Conservation (phyloP, 140 eudicot species). For the Anethum foeniculum region DNA sequence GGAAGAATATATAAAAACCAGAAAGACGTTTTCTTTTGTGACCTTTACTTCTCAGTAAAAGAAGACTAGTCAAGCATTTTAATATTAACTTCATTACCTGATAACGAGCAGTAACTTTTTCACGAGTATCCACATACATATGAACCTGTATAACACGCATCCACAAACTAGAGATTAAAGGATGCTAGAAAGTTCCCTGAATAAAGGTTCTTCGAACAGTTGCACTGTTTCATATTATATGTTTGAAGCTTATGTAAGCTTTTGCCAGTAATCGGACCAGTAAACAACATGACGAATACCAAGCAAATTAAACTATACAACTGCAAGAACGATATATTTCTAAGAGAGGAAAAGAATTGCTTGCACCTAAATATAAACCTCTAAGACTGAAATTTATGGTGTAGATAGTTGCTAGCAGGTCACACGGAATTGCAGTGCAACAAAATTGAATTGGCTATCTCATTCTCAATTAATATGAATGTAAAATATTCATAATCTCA, state of each 20-base stretch:
- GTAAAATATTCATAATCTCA: too few relatives aligned
- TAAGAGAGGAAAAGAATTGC: background rate
- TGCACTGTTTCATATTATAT: background rate
- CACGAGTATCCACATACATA: slow-evolving; percentile 86
- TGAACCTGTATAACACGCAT: slow-evolving; percentile 49
- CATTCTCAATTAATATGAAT: background rate
- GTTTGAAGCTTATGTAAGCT: background rate
- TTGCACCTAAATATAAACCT: background rate
- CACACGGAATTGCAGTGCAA: background rate
- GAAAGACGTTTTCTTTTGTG: background rate
- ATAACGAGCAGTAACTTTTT: slow-evolving; percentile 95
- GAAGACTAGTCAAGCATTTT: background rate
- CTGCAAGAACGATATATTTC: background rate
- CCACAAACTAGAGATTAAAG: background rate
- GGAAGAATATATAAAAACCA: background rate
- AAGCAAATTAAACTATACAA: background rate
- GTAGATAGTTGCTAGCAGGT: background rate
- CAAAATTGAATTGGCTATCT: background rate
- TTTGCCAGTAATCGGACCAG: background rate
- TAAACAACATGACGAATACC: background rate
- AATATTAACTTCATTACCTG: slow-evolving; percentile 43
- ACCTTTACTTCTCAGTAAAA: background rate
- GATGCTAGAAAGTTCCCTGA: background rate
- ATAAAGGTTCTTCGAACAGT: background rate
- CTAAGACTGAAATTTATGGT: background rate